Evolutionary conservation across 2,329 filamentous ascomycete genomes (phyloP).

Genomic region (Xylariales sp.): DNA sequence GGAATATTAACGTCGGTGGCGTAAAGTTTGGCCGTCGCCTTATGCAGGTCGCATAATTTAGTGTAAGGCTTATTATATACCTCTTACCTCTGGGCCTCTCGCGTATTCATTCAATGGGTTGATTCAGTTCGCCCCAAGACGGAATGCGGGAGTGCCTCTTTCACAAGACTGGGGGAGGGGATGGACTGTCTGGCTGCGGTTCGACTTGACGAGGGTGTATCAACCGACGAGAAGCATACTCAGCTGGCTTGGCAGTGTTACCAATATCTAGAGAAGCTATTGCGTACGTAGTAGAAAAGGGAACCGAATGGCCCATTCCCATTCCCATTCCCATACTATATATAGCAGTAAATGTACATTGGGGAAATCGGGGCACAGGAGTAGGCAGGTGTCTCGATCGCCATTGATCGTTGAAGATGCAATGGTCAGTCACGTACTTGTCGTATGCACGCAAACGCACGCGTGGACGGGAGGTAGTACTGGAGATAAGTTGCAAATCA

Average conservation of each 20-base stretch:
- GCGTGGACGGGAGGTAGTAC: not conserved
- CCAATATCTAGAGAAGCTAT: not conserved
- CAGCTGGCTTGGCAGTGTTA: slow-evolving; percentile 22
- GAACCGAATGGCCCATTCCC: not conserved
- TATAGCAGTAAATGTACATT: slow-evolving; percentile 11
- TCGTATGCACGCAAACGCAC: slow-evolving; percentile 11
- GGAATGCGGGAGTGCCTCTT: not conserved
- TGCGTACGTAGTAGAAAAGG: slow-evolving; percentile 12
- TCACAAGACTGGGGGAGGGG: not conserved
- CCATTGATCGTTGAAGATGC: not conserved
- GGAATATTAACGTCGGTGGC: slow-evolving; percentile 21
- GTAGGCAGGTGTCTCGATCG: too few relatives aligned
- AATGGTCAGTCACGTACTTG: not conserved
- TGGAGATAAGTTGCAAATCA: slow-evolving; percentile 7
- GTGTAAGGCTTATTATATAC: not conserved
- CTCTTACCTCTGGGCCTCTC: not conserved
- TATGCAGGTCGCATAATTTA: slow-evolving; percentile 15
- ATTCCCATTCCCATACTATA: slow-evolving; percentile 1
- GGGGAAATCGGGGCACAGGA: not conserved
- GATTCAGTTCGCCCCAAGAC: not conserved
- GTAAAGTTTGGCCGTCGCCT: slow-evolving; percentile 10
- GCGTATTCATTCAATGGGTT: not conserved
- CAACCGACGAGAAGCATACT: slow-evolving; percentile 4
- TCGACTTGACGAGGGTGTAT: not conserved
- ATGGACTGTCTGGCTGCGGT: not conserved